Evolutionary conservation across 2,329 filamentous ascomycete species (phyloP).

Genomic region (Sphaerulina populicola): DNA sequence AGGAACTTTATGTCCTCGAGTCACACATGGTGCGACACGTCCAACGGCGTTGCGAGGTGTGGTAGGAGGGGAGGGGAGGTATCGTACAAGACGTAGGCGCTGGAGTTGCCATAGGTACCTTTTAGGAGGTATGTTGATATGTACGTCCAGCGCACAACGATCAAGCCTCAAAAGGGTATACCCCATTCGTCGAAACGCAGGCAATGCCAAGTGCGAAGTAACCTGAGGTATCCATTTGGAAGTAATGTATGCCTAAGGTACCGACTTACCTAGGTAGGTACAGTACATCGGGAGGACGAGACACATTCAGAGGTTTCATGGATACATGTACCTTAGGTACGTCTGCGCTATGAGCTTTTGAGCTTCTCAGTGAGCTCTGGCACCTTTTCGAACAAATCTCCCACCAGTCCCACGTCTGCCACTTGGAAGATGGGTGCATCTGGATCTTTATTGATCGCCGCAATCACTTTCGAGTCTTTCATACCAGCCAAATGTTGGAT

Average conservation of each 20-base stretch:
- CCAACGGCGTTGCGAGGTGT: no score
- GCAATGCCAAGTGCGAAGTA: not conserved
- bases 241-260: no score
- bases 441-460: conserved; percentile 93
- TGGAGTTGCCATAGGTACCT: not conserved
- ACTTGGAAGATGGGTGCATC: conserved; percentile 98
- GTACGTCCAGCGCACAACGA: conserved; percentile 6
- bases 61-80: no score
- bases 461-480: conserved; percentile 99
- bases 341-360: conserved; percentile 41
- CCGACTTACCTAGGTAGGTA: no score
- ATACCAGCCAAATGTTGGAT: conserved; percentile 98
- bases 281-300: no score
- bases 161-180: conserved; percentile 2
- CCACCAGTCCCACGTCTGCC: conserved; percentile 89
- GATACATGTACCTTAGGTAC: not conserved
- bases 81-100: no score
- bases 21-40: no score
- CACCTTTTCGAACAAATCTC: conserved; percentile 90
- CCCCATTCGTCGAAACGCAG: not conserved
- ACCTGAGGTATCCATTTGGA: no score
- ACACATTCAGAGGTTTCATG: not conserved
- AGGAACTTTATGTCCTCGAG: no score
- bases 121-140: not conserved
- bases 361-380: conserved; percentile 95